phyloP scores from a whole-genome alignment of 2,329 filamentous ascomycete species.

The Ambrosiella xylebori region DNA sequence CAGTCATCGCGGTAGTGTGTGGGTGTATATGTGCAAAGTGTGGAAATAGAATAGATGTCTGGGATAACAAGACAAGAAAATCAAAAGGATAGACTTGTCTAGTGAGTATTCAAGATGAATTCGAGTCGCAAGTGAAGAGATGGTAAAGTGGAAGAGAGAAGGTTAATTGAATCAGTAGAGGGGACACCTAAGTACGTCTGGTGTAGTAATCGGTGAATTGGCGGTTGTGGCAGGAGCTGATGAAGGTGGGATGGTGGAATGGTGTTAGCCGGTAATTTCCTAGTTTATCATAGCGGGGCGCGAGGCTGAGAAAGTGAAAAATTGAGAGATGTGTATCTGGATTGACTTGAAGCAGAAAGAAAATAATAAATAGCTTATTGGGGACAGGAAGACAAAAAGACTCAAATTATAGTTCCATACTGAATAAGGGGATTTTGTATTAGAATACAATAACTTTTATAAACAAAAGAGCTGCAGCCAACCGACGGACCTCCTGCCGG shows the following conservation, averaged over 20 bases:
- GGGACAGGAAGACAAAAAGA: too few relatives aligned
- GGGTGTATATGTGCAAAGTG: constrained; percentile 1
- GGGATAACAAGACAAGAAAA: too few relatives aligned
- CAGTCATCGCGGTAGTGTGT: constrained; percentile 33
- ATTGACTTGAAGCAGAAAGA: not conserved
- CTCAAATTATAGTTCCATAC: not conserved
- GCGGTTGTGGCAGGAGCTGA: not conserved
- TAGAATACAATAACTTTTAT: not conserved
- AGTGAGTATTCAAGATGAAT: not conserved
- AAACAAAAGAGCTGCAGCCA: not conserved
- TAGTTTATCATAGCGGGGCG: not conserved
- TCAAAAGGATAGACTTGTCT: too few relatives aligned
- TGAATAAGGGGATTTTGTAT: not conserved
- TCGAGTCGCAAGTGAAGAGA: not conserved
- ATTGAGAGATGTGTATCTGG: not conserved
- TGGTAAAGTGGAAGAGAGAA: not conserved
- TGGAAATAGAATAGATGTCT: not conserved
- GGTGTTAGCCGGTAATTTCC: constrained; percentile 2
- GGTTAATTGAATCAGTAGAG: not conserved
- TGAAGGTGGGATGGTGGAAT: constrained; percentile 2
- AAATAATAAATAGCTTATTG: too few relatives aligned
- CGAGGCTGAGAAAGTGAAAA: not conserved
- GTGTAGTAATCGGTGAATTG: not conserved
- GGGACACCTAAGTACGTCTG: not conserved
- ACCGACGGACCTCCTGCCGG: not conserved